Percentiles rank a stretch among this genome's conserved stretches.
Conservation (phyloP, 768 basidiomycete species). For the Amanita inopinata region DNA sequence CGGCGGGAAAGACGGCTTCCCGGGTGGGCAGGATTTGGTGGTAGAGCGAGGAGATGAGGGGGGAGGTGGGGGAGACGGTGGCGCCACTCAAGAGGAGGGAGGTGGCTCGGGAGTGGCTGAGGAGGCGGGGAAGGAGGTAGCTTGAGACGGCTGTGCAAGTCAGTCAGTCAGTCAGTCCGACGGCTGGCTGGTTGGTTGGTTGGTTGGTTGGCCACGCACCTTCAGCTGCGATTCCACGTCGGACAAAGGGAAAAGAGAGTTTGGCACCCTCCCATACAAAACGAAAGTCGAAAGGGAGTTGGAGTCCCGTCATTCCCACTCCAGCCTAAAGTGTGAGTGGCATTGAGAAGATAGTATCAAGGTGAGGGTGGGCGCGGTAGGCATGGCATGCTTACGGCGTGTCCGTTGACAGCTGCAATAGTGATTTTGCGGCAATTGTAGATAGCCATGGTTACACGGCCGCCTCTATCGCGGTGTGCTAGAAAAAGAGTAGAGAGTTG, state of each 20-base stretch:
- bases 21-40: conserved; percentile 37
- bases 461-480: conserved; percentile 44
- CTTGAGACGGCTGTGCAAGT: conserved; percentile 27
- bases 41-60: conserved; percentile 33
- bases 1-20: conserved; percentile 42
- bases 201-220: conserved; percentile 19
- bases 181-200: background rate
- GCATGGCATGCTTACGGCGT: conserved; percentile 25
- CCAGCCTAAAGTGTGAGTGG: conserved; percentile 21
- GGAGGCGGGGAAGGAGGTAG: conserved; percentile 45
- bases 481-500: background rate
- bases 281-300: conserved; percentile 43
- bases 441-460: conserved; percentile 34
- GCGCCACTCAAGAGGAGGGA: conserved; percentile 41
- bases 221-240: conserved; percentile 39
- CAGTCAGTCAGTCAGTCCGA: conserved; percentile 11
- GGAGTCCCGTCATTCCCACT: conserved; percentile 38
- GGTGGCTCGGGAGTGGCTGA: conserved; percentile 41
- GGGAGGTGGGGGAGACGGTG: conserved; percentile 34
- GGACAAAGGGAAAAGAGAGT: conserved; percentile 38
- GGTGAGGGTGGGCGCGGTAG: background rate
- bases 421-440: conserved; percentile 47
- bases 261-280: conserved; percentile 44
- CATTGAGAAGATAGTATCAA: too few relatives aligned
- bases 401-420: conserved; percentile 40